Percentiles rank a stretch among this genome's conserved stretches.
phyloP scores from a whole-genome alignment of 1,284 basidiomycete genomes.

The Microbotryum violaceum region DNA sequence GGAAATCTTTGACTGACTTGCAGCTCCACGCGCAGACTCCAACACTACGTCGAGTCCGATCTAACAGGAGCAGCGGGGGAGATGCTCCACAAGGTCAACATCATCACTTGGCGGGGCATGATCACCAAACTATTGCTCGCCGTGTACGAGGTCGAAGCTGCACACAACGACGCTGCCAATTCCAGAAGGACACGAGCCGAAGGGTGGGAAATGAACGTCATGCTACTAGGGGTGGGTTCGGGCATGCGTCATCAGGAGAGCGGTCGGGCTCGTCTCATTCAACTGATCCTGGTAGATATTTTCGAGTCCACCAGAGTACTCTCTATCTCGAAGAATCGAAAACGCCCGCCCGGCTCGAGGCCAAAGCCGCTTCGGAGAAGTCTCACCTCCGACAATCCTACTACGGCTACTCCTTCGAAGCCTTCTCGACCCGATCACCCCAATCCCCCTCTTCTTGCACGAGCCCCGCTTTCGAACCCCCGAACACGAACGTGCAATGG shows the following conservation, averaged over 20 bases:
- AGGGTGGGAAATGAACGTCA: slow-evolving; percentile 74
- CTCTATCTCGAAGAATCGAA: slow-evolving; percentile 18
- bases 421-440: slow-evolving; percentile 56
- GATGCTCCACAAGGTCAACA: slow-evolving; percentile 39
- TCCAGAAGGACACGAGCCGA: slow-evolving; percentile 50
- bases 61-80: slow-evolving; percentile 42
- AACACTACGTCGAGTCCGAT: slow-evolving; percentile 50
- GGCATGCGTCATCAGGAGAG: slow-evolving; percentile 65
- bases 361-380: slow-evolving; percentile 16
- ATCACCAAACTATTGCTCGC: slow-evolving; percentile 60
- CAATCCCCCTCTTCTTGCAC: slow-evolving; percentile 48
- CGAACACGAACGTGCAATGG: slow-evolving; percentile 94
- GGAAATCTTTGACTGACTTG: background rate
- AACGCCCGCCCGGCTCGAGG: slow-evolving; percentile 19
- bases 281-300: slow-evolving; percentile 45
- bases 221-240: slow-evolving; percentile 55
- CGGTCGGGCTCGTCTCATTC: slow-evolving; percentile 41
- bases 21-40: slow-evolving; percentile 51
- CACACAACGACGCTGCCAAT: slow-evolving; percentile 59
- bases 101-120: slow-evolving; percentile 81
- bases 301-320: slow-evolving; percentile 22
- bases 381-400: slow-evolving; percentile 34
- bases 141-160: slow-evolving; percentile 42
- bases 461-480: slow-evolving; percentile 53
- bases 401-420: slow-evolving; percentile 74